Percentiles rank a stretch among this genome's conserved stretches.
Conservation (phyloP, 257 asterid genomes). For the Rauvolfia tetraphylla region DNA sequence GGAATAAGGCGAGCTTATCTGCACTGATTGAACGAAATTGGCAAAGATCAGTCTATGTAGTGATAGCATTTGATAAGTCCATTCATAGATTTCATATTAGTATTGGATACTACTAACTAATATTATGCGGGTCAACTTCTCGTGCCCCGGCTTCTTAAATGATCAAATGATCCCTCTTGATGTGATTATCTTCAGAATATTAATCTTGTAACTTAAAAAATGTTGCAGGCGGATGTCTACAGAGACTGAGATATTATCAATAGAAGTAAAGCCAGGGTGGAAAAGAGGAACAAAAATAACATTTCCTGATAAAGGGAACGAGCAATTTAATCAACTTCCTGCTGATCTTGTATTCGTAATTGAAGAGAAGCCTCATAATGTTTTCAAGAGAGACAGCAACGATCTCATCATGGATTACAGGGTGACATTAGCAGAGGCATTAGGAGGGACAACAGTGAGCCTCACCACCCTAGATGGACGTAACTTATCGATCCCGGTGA, state of each 20-base stretch:
- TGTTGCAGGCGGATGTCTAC: conserved; percentile 41
- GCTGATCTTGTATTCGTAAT: conserved; percentile 84
- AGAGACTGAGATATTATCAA: conserved; percentile 60
- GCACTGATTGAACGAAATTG: no score
- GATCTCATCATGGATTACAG: conserved; percentile 45
- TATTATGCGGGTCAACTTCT: no score
- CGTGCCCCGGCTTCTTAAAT: no score
- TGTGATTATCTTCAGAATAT: no score
- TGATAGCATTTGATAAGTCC: no score
- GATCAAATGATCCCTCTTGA: no score
- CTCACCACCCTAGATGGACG: conserved; percentile 53
- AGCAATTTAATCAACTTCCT: conserved; percentile 69
- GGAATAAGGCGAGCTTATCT: no score
- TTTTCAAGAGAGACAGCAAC: conserved; percentile 64
- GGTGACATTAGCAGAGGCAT: conserved; percentile 57
- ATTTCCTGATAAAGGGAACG: conserved; percentile 86
- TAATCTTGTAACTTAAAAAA: not conserved
- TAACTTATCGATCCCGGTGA: conserved; percentile 47
- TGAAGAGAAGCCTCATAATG: conserved; percentile 72
- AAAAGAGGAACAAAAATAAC: conserved; percentile 85
- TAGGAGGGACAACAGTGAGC: conserved; percentile 53
- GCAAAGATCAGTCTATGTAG: no score
- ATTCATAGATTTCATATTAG: no score
- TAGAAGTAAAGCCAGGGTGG: conserved; percentile 92
- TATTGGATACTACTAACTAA: no score